Percentiles rank a stretch among this genome's conserved stretches.
phyloP scores from a whole-genome alignment of 1,284 basidiomycete genomes.

The Rhodotorula sp. region DNA sequence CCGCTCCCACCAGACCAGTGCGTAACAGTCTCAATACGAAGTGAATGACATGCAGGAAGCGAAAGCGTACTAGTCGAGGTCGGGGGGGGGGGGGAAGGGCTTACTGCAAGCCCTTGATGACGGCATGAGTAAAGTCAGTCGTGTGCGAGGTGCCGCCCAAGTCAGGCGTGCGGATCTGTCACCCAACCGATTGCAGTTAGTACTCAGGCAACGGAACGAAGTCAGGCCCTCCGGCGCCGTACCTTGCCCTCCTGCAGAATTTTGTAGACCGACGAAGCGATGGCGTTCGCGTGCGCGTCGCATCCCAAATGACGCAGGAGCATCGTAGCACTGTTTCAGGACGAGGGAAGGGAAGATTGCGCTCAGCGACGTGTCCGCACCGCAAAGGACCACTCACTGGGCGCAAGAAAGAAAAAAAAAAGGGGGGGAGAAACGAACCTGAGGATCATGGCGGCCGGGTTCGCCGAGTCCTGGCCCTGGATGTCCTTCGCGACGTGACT shows the following conservation, averaged over 20 bases:
- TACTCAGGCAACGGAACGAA: not conserved
- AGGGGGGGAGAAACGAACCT: constrained; percentile 88
- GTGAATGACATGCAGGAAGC: too few species aligned
- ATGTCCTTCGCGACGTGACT: constrained; percentile 65
- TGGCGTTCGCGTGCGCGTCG: constrained; percentile 89
- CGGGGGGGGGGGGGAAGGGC: too few species aligned
- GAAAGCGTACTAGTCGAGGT: too few species aligned
- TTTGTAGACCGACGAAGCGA: constrained; percentile 88
- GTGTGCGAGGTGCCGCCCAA: constrained; percentile 76
- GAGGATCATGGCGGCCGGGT: constrained; percentile 97
- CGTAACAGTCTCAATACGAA: too few species aligned
- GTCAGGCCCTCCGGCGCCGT: too few species aligned
- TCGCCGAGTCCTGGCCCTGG: constrained; percentile 58
- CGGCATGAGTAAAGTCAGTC: constrained; percentile 84
- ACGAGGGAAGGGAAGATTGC: too few species aligned
- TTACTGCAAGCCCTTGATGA: constrained; percentile 58
- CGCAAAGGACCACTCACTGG: not conserved
- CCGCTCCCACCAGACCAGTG: too few species aligned
- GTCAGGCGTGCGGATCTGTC: constrained; percentile 72
- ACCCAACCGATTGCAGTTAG: not conserved
- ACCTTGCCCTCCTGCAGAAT: constrained; percentile 83
- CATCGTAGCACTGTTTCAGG: not conserved
- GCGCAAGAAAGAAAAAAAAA: constrained; percentile 40
- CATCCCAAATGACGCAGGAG: constrained; percentile 56
- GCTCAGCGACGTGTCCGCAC: not conserved